Evolutionary conservation across 768 basidiomycete genomes (phyloP).

Genomic region (Phlebiopsis flavidoalba): DNA sequence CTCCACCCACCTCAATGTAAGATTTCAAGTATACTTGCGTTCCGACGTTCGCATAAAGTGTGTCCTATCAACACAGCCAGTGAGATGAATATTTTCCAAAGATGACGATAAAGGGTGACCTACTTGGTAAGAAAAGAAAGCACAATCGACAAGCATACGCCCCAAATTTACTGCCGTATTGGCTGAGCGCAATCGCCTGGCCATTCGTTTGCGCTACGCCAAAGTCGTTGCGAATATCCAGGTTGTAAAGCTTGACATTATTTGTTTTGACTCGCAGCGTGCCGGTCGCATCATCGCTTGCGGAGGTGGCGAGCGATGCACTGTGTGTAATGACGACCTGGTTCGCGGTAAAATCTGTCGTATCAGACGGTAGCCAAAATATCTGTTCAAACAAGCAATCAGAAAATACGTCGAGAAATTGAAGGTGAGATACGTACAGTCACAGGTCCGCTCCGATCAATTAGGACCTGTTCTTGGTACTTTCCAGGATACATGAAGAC

Average conservation of each 20-base stretch:
- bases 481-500: conserved; percentile 1
- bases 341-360: background rate
- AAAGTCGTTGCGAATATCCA: conserved; percentile 2
- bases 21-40: conserved; percentile 1
- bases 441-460: background rate
- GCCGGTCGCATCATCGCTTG: background rate
- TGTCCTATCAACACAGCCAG: background rate
- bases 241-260: background rate
- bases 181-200: background rate
- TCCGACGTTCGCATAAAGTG: background rate
- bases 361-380: background rate
- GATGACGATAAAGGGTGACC: background rate
- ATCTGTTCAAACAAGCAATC: background rate
- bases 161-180: background rate
- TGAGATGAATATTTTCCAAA: background rate
- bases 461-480: background rate
- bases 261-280: background rate
- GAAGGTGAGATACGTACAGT: background rate
- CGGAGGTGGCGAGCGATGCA: background rate
- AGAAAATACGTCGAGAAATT: background rate
- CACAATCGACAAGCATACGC: conserved; percentile 1
- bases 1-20: background rate
- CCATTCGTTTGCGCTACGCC: background rate
- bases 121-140: conserved; percentile 3
- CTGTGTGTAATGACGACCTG: conserved; percentile 2